Evolutionary conservation across 345 rosid species (phyloP), one percentile per base, ranked within the genome.

Genomic region (Pistacia integerrima): DNA sequence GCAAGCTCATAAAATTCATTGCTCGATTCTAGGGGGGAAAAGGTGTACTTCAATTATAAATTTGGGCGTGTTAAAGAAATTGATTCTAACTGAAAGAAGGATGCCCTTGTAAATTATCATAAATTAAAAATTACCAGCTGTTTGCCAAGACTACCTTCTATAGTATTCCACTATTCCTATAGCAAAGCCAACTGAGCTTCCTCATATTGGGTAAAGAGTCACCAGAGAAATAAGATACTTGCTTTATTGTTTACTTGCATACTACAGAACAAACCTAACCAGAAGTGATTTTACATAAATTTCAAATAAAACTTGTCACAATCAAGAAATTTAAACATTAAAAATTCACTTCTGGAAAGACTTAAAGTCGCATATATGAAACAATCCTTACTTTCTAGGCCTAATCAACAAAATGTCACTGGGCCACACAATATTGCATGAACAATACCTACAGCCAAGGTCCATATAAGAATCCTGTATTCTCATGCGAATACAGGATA

Each of bases 401-500:
- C 13, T n/a, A 56, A 48, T 63, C 69, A 41, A 49, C 36, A 17
- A 62, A 49, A 61, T 28, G 59, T 49, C 13, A 28, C 18, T 18
- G 7, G 12, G 51, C 4, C 22, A 20, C 18, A 48, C 22, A 73
- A 60, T 56, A 57, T 11, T 20, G 0, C 22, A 71, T 38, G 14
- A 57, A 69, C 30, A 20, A 64, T 46, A 49, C 8, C 41, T 20
- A 49, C 22, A 14, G 8, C 12, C 17, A 17, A 30, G 11, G 22
- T 4, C 71, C 8, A 14, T 6, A 28, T 13, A 8, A 13, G 25
- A 25, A 13, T 59, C 13, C 22, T 16, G 7, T 17, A 25, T 44
- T 72, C 33, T 44, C 41, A 13, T 16, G 57, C 57, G 59, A 59
- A 44, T 8, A 72, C 58, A 72, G 46, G 56, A 60, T 4, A 72